Base-by-base conservation (phyloP, 768 basidiomycete genomes). In the Leccinum aurantiacum region DNA sequence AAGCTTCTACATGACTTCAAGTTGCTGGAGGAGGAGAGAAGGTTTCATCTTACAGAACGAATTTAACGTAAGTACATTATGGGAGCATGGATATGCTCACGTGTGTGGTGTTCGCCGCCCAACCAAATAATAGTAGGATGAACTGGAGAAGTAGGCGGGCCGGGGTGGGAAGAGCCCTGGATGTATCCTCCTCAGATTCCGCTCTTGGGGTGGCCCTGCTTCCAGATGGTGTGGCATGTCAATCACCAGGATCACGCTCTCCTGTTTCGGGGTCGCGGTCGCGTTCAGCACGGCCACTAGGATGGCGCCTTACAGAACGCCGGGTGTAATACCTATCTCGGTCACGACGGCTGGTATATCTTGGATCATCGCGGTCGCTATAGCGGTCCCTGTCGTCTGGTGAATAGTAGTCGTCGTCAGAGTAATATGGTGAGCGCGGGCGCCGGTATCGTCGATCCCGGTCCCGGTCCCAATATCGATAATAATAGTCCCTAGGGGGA, bases 91-190 rank as follows among this genome's bases (percentile, higher is more conserved):
- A 46, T 4, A 38, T 3, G 61, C 69, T 2, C 61, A 73, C 72
- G 60, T 49, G 60, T 48, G 24, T 25, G 61, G 48, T 31, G 47
- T 14, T 61, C 68, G 19, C 65, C 61, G 15, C 66, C 71, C 35
- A 73, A 38, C 57, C 70, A 67, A 19, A 74, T 74, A 27, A 74
- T 67, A 9, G 72, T 74, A 22, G 72, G 72, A 11, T 62, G 65
- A 9, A 50, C 41, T 14, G 70, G 72, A 24, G 72, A 71, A 29
- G 51, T 56, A 33, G 63, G 58, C 6, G 63, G 61, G 7, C 19
- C n/a, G 37, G 33, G 52, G 24, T 53, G 59, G 8, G 54, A 50
- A 14, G 47, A 27, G 52, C 24, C 17, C 22, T 22, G 22, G 22
- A 22, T 22, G 22, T 22, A 22, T 22, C 22, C 22, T 31, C 22